These are phyloP conservation scores for Nigrospora sphaerica DNA, from an alignment of 2,329 filamentous ascomycete genomes.

Conservation along the genomic window DNA sequence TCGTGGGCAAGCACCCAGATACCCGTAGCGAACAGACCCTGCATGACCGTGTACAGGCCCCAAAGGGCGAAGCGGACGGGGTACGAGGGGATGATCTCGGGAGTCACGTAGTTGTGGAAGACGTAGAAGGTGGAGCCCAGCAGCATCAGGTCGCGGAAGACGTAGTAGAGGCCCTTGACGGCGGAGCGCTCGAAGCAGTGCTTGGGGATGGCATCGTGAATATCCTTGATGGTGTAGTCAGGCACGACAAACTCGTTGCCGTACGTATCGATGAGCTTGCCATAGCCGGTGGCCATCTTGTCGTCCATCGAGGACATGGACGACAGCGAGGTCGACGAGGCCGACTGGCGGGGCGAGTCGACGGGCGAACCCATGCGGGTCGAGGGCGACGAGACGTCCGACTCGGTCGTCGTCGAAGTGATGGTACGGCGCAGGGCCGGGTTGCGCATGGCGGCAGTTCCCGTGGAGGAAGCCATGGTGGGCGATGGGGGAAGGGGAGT, in stretches of 20 bases:
- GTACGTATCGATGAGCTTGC: conserved; percentile 79
- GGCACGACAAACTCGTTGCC: conserved; percentile 92
- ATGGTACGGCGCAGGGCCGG: conserved; percentile 40
- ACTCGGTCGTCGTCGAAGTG: conserved; percentile 30
- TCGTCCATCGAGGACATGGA: conserved; percentile 68
- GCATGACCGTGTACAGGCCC: conserved; percentile 65
- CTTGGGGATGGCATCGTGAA: conserved; percentile 92
- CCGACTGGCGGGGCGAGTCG: conserved; percentile 53
- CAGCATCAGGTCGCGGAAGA: conserved; percentile 69
- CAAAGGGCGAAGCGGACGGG: conserved; percentile 58
- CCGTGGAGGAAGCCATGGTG: conserved; percentile 38
- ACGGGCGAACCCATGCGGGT: conserved; percentile 50
- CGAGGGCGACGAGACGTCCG: conserved; percentile 42
- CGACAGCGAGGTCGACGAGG: conserved; percentile 87
- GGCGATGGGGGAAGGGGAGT: background rate
- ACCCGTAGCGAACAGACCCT: conserved; percentile 90
- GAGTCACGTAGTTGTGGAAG: conserved; percentile 85
- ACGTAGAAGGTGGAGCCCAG: conserved; percentile 75
- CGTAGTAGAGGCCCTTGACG: conserved; percentile 69
- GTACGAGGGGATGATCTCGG: conserved; percentile 69
- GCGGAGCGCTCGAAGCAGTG: conserved; percentile 93
- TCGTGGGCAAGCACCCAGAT: conserved; percentile 97
- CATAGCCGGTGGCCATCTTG: conserved; percentile 33
- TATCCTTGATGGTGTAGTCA: conserved; percentile 95
- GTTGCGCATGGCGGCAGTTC: conserved; percentile 34